Percentiles rank a stretch among this genome's conserved stretches.
phyloP scores from a whole-genome alignment of 495 filamentous ascomycete genomes.

The Cetradonia linearis region DNA sequence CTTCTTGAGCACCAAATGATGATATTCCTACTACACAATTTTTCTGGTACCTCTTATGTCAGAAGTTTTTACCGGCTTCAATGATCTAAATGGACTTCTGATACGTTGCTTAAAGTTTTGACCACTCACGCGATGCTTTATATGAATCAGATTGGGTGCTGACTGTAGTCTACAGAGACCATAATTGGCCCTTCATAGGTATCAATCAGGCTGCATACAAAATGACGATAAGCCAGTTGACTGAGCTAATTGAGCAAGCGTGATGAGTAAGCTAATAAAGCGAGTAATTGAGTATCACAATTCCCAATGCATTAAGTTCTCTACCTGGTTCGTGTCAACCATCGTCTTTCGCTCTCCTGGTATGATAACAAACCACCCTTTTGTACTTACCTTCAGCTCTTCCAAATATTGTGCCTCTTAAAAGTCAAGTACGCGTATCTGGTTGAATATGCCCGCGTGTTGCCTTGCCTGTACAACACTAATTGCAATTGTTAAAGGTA shows the following conservation, averaged over 20 bases:
- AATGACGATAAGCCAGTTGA: neutral
- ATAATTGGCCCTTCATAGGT: neutral
- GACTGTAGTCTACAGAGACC: neutral
- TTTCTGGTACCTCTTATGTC: constrained; percentile 62
- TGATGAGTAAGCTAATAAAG: neutral
- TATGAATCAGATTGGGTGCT: neutral
- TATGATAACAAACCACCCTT: neutral
- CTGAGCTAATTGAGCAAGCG: neutral
- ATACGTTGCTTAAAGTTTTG: constrained; percentile 20
- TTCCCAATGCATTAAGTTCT: neutral
- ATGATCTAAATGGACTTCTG: constrained; percentile 58
- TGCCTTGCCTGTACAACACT: neutral
- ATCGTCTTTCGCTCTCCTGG: neutral
- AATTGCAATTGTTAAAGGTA: neutral
- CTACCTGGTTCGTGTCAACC: neutral
- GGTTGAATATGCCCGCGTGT: neutral
- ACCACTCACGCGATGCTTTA: neutral
- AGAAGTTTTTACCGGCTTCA: constrained; percentile 39
- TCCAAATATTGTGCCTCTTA: neutral
- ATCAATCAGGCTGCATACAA: neutral
- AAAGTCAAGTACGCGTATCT: neutral
- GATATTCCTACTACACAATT: constrained; percentile 33
- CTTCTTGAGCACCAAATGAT: constrained; percentile 36
- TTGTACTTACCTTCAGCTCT: neutral
- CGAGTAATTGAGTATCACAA: neutral